Evolutionary conservation across 805 yeast species (phyloP), one percentile per base, ranked within the genome.

Genomic region (Yamadazyma sp.): DNA sequence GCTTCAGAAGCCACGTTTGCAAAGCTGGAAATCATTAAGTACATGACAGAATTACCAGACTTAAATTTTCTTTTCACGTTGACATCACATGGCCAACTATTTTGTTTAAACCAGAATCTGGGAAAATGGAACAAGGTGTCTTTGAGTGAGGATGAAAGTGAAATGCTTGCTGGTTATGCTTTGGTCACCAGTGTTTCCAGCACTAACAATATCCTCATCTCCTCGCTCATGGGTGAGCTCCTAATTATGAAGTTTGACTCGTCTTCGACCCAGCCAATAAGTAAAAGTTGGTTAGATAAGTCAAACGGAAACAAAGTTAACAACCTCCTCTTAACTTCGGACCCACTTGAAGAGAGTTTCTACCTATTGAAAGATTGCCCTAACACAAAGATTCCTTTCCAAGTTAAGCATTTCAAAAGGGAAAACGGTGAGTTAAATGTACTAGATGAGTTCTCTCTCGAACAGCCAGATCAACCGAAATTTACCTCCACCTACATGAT

Each of bases 401-500:
- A 70, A 3, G 54, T 78, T 13, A 49, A 67, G 37, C 64, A 62
- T 25, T 47, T 80, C 28, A 48, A 58, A 18, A 26, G 29, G 8
- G 37, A 33, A 7, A 32, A 31, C 13, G 44, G 38, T 1, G 22
- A 20, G 1, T 50, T 74, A 2, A 50, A 54, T 2, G 25, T 68
- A 3, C 20, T 31, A 2, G 17, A 61, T 46, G 45, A 70, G 55
- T 18, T 47, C 45, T 22, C 57, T 45, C 31, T 69, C 45, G 42
- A 59, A 3, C 64, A 52, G 12, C 77, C 75, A 23, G 72, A 73
- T 3, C 67, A 64, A 8, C 67, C 71, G 12, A 47, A 50, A 16
- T 79, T 84, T 49, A 73, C 78, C 1, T 67, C 83, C 0, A 79
- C 91, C 0, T 73, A 81, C n/a, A 52, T 82, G 18, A 67, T 60